Percentiles rank a stretch among this genome's conserved stretches.
These are phyloP conservation scores for Falciphora oryzae DNA, from an alignment of 2,329 filamentous ascomycete genomes.

Conservation along the genomic window DNA sequence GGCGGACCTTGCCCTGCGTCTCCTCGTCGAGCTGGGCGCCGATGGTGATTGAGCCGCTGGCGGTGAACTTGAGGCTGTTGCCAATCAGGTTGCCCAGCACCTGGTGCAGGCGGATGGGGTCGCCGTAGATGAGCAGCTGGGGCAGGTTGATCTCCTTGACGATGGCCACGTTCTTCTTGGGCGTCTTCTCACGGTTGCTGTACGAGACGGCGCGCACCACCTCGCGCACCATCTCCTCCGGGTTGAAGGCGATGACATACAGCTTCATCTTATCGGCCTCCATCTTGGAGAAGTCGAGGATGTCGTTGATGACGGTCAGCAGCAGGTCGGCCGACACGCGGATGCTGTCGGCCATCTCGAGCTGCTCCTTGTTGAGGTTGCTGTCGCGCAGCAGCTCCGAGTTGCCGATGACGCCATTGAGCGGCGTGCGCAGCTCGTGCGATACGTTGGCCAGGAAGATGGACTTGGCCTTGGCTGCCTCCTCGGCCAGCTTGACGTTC, in stretches of 20 bases:
- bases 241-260: conserved; percentile 64
- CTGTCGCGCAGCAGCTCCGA: conserved; percentile 77
- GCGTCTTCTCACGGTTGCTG: conserved; percentile 58
- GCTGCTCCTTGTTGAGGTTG: conserved; percentile 66
- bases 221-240: conserved; percentile 60
- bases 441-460: conserved; percentile 78
- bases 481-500: conserved; percentile 76
- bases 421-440: conserved; percentile 74
- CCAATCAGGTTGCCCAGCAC: conserved; percentile 78
- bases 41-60: conserved; percentile 79
- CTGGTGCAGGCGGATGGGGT: conserved; percentile 61
- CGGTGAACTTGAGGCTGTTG: conserved; percentile 93
- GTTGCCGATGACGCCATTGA: conserved; percentile 86
- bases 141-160: conserved; percentile 67
- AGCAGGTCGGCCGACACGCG: conserved; percentile 80
- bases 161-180: conserved; percentile 57
- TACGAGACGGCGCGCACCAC: conserved; percentile 62
- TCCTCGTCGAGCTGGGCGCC: conserved; percentile 68
- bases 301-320: conserved; percentile 92
- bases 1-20: conserved; percentile 60
- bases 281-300: conserved; percentile 91
- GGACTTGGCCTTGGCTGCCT: conserved; percentile 76
- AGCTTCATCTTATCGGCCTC: conserved; percentile 84
- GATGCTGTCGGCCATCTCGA: conserved; percentile 83
- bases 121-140: conserved; percentile 66